A percentile compares a stretch with the other conserved stretches of the same genome.
Evolutionary conservation across 2,329 filamentous ascomycete species (phyloP).

Genomic region (Colletotrichum chrysophilum): DNA sequence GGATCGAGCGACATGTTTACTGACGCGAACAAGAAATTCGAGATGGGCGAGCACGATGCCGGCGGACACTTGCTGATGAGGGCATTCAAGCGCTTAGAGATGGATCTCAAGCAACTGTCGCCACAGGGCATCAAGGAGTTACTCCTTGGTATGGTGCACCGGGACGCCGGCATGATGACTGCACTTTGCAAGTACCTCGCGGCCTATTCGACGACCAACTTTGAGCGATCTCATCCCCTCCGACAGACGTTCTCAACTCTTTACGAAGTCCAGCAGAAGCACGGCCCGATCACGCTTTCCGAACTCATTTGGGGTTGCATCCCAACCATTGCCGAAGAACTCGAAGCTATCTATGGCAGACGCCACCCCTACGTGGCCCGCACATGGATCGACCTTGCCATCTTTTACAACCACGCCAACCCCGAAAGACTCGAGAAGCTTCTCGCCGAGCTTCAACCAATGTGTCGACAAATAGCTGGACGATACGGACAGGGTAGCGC

Average conservation of each 20-base stretch:
- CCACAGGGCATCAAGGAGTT: conserved; percentile 48
- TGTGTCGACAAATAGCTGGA: conserved; percentile 41
- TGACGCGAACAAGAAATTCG: conserved; percentile 48
- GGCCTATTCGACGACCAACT: conserved; percentile 47
- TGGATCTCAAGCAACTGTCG: conserved; percentile 46
- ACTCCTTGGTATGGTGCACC: conserved; percentile 47
- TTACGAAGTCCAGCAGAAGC: conserved; percentile 51
- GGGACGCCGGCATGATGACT: conserved; percentile 50
- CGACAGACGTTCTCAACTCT: conserved; percentile 47
- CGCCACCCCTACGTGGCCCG: conserved; percentile 48
- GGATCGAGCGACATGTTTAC: conserved; percentile 48
- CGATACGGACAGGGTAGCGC: conserved; percentile 33
- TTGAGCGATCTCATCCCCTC: conserved; percentile 47
- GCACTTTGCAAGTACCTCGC: conserved; percentile 50
- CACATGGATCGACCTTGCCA: conserved; percentile 46
- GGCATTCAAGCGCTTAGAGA: conserved; percentile 47
- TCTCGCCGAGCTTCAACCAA: conserved; percentile 38
- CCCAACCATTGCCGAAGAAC: conserved; percentile 46
- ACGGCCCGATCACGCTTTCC: conserved; percentile 46
- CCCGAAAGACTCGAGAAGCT: conserved; percentile 41
- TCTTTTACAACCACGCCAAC: conserved; percentile 43
- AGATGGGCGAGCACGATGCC: conserved; percentile 42
- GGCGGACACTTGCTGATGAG: conserved; percentile 45
- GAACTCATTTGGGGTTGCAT: conserved; percentile 47
- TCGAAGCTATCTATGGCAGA: conserved; percentile 48